These are phyloP conservation scores for Paracorniculantispora psalliotae DNA, from an alignment of 2,329 filamentous ascomycete genomes.

Conservation along the genomic window DNA sequence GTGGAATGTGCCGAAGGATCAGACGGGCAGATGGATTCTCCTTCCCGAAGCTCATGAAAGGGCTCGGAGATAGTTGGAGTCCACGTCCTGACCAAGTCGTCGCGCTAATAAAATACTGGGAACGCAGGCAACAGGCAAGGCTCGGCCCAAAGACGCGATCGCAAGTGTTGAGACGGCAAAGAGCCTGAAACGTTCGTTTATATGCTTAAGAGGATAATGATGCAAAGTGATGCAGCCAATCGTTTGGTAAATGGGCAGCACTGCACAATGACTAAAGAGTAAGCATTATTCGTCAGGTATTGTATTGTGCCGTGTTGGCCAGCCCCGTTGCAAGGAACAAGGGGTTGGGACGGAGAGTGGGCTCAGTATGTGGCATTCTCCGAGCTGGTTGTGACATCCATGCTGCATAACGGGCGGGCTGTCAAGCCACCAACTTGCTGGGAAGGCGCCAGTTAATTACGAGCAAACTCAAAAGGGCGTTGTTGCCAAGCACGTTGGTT, in stretches of 20 bases:
- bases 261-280: too few species aligned
- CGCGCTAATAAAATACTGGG: too few species aligned
- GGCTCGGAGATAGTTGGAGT: not conserved
- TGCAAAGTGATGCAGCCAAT: too few species aligned
- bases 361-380: not conserved
- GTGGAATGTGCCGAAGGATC: not conserved
- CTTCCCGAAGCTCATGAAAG: not conserved
- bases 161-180: too few species aligned
- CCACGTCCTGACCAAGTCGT: not conserved
- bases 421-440: not conserved
- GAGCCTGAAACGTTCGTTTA: too few species aligned
- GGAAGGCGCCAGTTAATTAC: not conserved
- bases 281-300: too few species aligned
- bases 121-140: too few species aligned
- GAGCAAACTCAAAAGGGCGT: not conserved
- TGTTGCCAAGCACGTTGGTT: not conserved
- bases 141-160: too few species aligned
- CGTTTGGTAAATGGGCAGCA: too few species aligned
- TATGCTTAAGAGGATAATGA: not conserved
- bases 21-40: not conserved
- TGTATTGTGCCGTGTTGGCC: conserved; percentile 2
- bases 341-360: not conserved
- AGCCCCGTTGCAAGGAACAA: not conserved
- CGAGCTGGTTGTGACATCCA: not conserved
- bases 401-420: not conserved